These are phyloP conservation scores for Warburgia ugandensis DNA, from an alignment of 164 flowering plant genomes.

Conservation along the genomic window DNA sequence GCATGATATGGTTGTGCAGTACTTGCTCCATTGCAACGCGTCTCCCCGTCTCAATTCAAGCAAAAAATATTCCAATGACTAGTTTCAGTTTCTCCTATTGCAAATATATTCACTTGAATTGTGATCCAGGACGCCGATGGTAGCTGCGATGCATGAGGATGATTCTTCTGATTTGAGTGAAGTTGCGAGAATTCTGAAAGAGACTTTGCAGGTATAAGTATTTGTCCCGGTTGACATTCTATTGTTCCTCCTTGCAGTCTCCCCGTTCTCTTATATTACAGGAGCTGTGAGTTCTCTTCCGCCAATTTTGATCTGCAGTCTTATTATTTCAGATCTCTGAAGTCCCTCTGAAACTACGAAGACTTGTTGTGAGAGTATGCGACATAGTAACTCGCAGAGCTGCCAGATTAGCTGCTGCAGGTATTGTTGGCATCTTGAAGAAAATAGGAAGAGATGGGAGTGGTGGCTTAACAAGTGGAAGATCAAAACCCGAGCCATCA, in stretches of 20 bases:
- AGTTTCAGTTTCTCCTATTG: too few relatives aligned
- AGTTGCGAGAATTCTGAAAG: constrained; percentile 61
- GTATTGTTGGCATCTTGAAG: constrained; percentile 87
- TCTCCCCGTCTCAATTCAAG: too few relatives aligned
- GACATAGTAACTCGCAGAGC: constrained; percentile 80
- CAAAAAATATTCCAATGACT: too few relatives aligned
- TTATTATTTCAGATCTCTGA: constrained; percentile 46
- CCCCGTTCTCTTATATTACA: neutral
- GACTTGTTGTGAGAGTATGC: constrained; percentile 67
- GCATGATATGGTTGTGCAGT: too few relatives aligned
- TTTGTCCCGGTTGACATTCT: too few relatives aligned
- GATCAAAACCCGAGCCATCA: constrained; percentile 29
- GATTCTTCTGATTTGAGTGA: constrained; percentile 62
- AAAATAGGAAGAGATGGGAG: constrained; percentile 92
- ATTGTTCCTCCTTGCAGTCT: neutral
- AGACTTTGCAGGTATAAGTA: constrained; percentile 63
- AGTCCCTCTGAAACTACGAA: constrained; percentile 60
- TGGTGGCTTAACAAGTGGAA: constrained; percentile 48
- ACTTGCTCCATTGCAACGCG: too few relatives aligned
- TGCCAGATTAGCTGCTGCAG: constrained; percentile 90
- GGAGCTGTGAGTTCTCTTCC: too few relatives aligned
- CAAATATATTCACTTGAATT: too few relatives aligned
- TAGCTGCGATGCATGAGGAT: constrained; percentile 87
- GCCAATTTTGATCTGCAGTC: neutral
- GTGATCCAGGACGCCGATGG: constrained; percentile 50